Conservation (phyloP, 2,329 filamentous ascomycete species). For the Coniochaeta pulveracea region DNA sequence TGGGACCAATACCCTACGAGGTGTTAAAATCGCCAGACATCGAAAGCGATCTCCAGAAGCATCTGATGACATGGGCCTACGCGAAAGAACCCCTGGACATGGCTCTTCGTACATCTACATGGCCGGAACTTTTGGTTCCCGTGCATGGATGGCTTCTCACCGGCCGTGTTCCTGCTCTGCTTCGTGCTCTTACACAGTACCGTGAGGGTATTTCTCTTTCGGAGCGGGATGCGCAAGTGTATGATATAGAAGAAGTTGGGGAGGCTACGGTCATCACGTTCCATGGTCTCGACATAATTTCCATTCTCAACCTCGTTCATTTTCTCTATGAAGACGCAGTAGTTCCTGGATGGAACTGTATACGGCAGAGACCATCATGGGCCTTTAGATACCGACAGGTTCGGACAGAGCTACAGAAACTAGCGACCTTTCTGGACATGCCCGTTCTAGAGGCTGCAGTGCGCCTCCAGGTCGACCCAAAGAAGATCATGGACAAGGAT, state of each 20-base stretch:
- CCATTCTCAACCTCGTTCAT: constrained; percentile 66
- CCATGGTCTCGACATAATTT: constrained; percentile 59
- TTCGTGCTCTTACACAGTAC: constrained; percentile 48
- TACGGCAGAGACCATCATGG: constrained; percentile 50
- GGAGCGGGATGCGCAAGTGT: constrained; percentile 50
- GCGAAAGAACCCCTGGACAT: constrained; percentile 30
- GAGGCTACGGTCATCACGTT: constrained; percentile 52
- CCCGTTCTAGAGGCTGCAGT: constrained; percentile 64
- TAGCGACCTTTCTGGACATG: constrained; percentile 64
- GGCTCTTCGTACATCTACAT: constrained; percentile 41
- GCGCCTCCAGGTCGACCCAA: constrained; percentile 58
- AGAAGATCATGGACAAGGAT: constrained; percentile 55
- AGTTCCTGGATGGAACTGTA: constrained; percentile 80
- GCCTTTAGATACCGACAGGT: constrained; percentile 69
- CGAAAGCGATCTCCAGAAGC: constrained; percentile 46
- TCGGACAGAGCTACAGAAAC: constrained; percentile 75
- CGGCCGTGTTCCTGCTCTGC: constrained; percentile 60
- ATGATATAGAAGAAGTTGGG: constrained; percentile 41
- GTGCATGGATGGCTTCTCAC: constrained; percentile 73
- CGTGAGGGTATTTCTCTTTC: constrained; percentile 42
- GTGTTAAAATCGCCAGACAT: constrained; percentile 53
- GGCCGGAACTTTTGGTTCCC: constrained; percentile 62
- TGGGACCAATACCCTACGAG: constrained; percentile 36
- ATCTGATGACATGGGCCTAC: constrained; percentile 29
- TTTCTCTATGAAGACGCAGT: constrained; percentile 73